Conservation (phyloP, 1,139 yeast genomes). For the Blastobotrys illinoisensis region DNA sequence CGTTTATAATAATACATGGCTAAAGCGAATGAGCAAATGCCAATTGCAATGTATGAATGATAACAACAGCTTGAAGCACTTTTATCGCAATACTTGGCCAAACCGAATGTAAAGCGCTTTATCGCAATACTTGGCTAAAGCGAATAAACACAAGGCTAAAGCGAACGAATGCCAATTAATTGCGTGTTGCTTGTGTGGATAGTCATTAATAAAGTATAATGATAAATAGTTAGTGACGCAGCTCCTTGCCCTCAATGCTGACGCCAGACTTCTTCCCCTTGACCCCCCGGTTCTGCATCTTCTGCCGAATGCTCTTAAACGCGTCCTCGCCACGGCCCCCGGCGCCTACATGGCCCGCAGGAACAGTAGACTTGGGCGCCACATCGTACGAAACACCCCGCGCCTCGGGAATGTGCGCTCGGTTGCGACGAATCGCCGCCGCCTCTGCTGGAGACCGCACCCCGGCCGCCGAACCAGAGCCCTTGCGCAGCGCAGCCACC, state of each 20-base stretch:
- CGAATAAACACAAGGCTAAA: too few species aligned
- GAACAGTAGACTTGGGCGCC: conserved; percentile 66
- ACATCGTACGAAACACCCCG: conserved; percentile 84
- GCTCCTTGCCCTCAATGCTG: conserved; percentile 59
- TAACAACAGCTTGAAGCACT: too few species aligned
- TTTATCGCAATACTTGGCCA: too few species aligned
- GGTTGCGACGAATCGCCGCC: conserved; percentile 77
- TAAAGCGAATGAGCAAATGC: too few species aligned
- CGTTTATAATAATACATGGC: too few species aligned
- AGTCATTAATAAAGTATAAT: not conserved
- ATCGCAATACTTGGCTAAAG: too few species aligned
- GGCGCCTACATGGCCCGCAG: conserved; percentile 41
- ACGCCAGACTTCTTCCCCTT: conserved; percentile 59
- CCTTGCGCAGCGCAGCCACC: conserved; percentile 2
- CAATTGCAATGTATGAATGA: too few species aligned
- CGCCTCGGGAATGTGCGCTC: conserved; percentile 92
- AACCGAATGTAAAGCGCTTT: too few species aligned
- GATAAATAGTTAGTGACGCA: conserved; percentile 1
- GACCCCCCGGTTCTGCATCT: conserved; percentile 45
- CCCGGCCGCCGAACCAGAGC: conserved; percentile 8
- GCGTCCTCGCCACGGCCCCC: conserved; percentile 57
- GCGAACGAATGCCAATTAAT: too few species aligned
- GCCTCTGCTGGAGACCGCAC: conserved; percentile 62
- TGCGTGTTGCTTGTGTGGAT: too few species aligned
- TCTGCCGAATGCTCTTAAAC: conserved; percentile 64